phyloP scores from a whole-genome alignment of 2,329 filamentous ascomycete genomes.

The Talaromyces amestolkiae region DNA sequence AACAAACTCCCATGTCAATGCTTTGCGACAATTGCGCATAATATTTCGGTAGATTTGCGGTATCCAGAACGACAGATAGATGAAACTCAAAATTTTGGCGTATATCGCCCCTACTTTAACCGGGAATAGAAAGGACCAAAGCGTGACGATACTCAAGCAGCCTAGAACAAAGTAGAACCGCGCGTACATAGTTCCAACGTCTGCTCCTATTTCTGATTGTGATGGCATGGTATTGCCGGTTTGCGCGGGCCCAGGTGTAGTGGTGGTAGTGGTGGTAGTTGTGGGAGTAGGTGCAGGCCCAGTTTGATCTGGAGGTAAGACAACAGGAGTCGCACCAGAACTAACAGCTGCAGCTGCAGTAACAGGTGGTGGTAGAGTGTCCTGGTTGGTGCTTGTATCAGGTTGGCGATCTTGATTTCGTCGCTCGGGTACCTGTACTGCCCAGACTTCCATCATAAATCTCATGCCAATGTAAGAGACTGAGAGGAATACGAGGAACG shows the following conservation, averaged over 20 bases:
- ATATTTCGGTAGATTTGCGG: slow-evolving; percentile 91
- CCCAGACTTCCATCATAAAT: slow-evolving; percentile 67
- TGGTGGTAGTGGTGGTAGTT: slow-evolving; percentile 29
- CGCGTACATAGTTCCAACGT: slow-evolving; percentile 59
- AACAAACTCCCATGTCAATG: slow-evolving; percentile 88
- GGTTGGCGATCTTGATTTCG: slow-evolving; percentile 34
- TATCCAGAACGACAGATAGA: slow-evolving; percentile 86
- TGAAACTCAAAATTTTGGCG: slow-evolving; percentile 62
- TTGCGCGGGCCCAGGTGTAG: slow-evolving; percentile 4
- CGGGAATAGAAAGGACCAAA: slow-evolving; percentile 60
- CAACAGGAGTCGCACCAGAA: slow-evolving; percentile 54
- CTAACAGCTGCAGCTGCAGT: slow-evolving; percentile 46
- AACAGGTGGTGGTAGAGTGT: slow-evolving; percentile 50
- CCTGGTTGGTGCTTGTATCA: slow-evolving; percentile 32
- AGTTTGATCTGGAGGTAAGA: slow-evolving; percentile 61
- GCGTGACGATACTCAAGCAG: slow-evolving; percentile 56
- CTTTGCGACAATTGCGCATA: slow-evolving; percentile 85
- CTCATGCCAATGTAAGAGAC: slow-evolving; percentile 63
- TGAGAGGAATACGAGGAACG: slow-evolving; percentile 60
- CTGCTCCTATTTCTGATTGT: slow-evolving; percentile 39
- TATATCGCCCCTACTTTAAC: slow-evolving; percentile 53
- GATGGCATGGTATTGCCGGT: slow-evolving; percentile 29
- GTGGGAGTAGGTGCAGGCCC: slow-evolving; percentile 36
- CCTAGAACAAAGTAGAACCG: slow-evolving; percentile 62
- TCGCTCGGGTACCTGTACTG: slow-evolving; percentile 53